Base-by-base conservation (phyloP, 495 filamentous ascomycete genomes). In the Penicillium robsamsonii region DNA sequence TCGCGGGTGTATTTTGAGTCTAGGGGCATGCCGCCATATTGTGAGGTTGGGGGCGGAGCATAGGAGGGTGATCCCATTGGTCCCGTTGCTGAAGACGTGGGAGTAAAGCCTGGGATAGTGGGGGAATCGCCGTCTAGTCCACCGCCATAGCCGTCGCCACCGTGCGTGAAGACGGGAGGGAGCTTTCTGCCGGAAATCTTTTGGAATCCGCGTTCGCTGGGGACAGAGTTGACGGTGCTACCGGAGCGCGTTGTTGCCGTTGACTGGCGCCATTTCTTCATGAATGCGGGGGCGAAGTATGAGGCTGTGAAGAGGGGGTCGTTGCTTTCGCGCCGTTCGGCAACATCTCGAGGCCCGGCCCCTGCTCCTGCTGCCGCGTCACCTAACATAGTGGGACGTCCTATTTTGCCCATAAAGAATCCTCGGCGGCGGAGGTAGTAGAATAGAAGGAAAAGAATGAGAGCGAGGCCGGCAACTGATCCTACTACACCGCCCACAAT, bases 171-270 rank as follows among this genome's bases (percentile, higher is more conserved):
- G 5, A 90, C 87, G 15, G 89, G 84, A 5, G 81, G 78, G n/a
- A 92, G 72, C 60, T 91, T 91, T 50, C 83, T 78, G 33, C 89
- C 89, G 6, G 87, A 87, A 5, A 92, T 74, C 57, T 81, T 81
- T 56, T 84, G 79, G 58, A 84, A 84, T 2, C 81, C 81, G 13
- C 77, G 76, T 47, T 84, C 81, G 53, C 78, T 79, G 4, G 74
- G 59, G 20, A 43, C 56, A 0, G 71, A 67, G 29, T 63, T 63
- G 8, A 67, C 10, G 5, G 67, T 71, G 41, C 76, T 78, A 37
- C 80, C 79, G 4, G 75, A 78, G 1, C 64, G 69, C 1, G 72
- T 75, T 13, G 79, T 71, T 53, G 70, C 64, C 17, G 66, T 72
- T n/a, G 66, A 73, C 46, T 74, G 52, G 46, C 68, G 49, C 74